These are phyloP conservation scores for Ceratocystis colombiana DNA, from an alignment of 2,329 filamentous ascomycete genomes.

Conservation along the genomic window DNA sequence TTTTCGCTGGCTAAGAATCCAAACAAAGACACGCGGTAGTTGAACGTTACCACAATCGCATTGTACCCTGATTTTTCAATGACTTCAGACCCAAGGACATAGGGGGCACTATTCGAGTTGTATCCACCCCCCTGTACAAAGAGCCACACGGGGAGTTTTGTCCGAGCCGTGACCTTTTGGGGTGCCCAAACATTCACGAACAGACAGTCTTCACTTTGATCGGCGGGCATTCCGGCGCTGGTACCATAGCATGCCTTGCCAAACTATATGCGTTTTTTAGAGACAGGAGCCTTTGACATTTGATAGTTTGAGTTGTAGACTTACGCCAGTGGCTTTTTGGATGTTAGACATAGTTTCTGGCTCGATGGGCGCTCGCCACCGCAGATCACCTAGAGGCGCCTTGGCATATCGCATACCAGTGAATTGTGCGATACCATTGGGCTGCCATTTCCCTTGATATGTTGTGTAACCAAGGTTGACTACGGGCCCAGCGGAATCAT, in stretches of 20 bases:
- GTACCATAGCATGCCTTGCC: slow-evolving; percentile 23
- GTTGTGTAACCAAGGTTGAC: slow-evolving; percentile 7
- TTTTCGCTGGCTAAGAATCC: slow-evolving; percentile 40
- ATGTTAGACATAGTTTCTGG: slow-evolving; percentile 30
- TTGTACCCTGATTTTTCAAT: slow-evolving; percentile 34
- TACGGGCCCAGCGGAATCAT: slow-evolving; percentile 8
- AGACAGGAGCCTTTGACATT: slow-evolving; percentile 32
- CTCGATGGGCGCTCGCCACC: slow-evolving; percentile 36
- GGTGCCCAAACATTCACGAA: slow-evolving; percentile 43
- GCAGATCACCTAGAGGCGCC: slow-evolving; percentile 33
- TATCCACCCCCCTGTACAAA: slow-evolving; percentile 40
- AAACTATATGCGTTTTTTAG: slow-evolving; percentile 28
- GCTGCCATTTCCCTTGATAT: slow-evolving; percentile 19
- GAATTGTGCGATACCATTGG: slow-evolving; percentile 28
- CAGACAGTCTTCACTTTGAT: slow-evolving; percentile 41
- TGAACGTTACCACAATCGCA: slow-evolving; percentile 38
- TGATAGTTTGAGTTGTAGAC: neutral
- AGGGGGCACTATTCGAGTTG: slow-evolving; percentile 38
- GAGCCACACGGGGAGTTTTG: slow-evolving; percentile 35
- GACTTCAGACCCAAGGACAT: slow-evolving; percentile 36
- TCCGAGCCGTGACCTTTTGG: slow-evolving; percentile 28
- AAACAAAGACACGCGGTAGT: slow-evolving; percentile 41
- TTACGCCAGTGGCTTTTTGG: slow-evolving; percentile 25
- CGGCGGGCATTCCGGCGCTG: slow-evolving; percentile 18
- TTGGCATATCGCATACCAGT: slow-evolving; percentile 35